Conservation (phyloP, 2,329 filamentous ascomycete species). For the Monosporascus sp. region DNA sequence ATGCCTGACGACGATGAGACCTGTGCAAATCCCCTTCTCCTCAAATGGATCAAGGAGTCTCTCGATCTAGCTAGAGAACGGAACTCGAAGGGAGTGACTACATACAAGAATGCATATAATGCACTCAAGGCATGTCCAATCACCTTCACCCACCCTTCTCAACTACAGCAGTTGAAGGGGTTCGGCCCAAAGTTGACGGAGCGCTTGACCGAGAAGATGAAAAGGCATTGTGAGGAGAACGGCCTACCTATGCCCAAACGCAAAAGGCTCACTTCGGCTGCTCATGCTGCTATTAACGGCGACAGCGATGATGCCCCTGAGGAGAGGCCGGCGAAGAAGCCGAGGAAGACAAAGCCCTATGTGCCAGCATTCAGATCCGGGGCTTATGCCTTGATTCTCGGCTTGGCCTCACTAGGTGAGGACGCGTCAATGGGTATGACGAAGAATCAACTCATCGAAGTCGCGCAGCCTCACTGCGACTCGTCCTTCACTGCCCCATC, state of each 20-base stretch:
- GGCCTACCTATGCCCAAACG: slow-evolving; percentile 63
- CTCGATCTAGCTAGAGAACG: slow-evolving; percentile 63
- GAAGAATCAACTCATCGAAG: slow-evolving; percentile 63
- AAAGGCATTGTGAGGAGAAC: slow-evolving; percentile 60
- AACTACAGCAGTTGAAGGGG: slow-evolving; percentile 68
- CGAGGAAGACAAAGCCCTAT: slow-evolving; percentile 59
- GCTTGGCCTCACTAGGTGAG: slow-evolving; percentile 56
- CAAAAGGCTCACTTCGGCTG: slow-evolving; percentile 37
- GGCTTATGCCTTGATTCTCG: slow-evolving; percentile 66
- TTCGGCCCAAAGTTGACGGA: slow-evolving; percentile 69
- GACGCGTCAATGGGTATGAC: slow-evolving; percentile 53
- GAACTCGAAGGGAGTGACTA: slow-evolving; percentile 65
- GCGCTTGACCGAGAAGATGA: slow-evolving; percentile 58
- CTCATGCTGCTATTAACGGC: slow-evolving; percentile 28
- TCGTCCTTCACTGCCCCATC: slow-evolving; percentile 65
- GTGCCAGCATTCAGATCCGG: slow-evolving; percentile 70
- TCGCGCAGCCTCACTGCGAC: slow-evolving; percentile 68
- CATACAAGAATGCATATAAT: slow-evolving; percentile 71
- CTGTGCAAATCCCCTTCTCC: slow-evolving; percentile 65
- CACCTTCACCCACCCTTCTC: slow-evolving; percentile 64
- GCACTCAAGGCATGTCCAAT: slow-evolving; percentile 73
- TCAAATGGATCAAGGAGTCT: slow-evolving; percentile 75
- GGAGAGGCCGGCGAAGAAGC: slow-evolving; percentile 48
- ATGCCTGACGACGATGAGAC: slow-evolving; percentile 24
- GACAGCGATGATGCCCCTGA: slow-evolving; percentile 28